A percentile compares a stretch with the other conserved stretches of the same genome.
These are phyloP conservation scores for Diplodia seriata DNA, from an alignment of 2,329 filamentous ascomycete species.

Conservation along the genomic window DNA sequence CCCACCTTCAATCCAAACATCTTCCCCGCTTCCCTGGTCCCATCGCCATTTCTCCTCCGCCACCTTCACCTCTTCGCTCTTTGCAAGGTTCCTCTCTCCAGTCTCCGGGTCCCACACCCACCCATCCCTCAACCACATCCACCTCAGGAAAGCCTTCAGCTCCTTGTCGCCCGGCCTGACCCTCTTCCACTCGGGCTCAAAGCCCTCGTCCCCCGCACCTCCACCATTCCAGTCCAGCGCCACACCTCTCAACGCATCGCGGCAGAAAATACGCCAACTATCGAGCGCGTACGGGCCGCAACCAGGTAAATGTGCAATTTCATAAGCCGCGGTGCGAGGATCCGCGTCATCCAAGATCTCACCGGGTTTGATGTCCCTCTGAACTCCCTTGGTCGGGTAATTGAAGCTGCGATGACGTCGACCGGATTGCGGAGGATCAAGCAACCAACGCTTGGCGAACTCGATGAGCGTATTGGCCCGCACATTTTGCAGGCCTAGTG, in stretches of 20 bases:
- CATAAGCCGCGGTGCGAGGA: conserved; percentile 67
- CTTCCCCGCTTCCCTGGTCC: conserved; percentile 64
- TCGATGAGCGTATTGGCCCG: conserved; percentile 72
- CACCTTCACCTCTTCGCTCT: conserved; percentile 46
- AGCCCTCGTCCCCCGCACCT: conserved; percentile 51
- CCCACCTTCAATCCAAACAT: conserved; percentile 55
- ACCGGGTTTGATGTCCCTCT: conserved; percentile 52
- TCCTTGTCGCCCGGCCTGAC: conserved; percentile 87
- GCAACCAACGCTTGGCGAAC: conserved; percentile 73
- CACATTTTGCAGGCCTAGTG: conserved; percentile 42
- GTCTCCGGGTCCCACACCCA: conserved; percentile 80
- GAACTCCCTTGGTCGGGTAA: conserved; percentile 39
- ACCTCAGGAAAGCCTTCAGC: conserved; percentile 81
- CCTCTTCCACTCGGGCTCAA: conserved; percentile 90
- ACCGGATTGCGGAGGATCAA: conserved; percentile 65
- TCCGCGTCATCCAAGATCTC: conserved; percentile 53
- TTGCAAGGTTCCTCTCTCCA: conserved; percentile 65
- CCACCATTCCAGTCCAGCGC: conserved; percentile 71
- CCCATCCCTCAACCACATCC: conserved; percentile 91
- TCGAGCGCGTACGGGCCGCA: conserved; percentile 79
- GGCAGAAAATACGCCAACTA: conserved; percentile 92
- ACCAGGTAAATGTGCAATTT: conserved; percentile 84
- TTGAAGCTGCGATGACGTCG: conserved; percentile 64
- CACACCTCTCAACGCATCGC: conserved; percentile 74
- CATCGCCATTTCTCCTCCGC: conserved; percentile 50